A percentile compares a stretch with the other conserved stretches of the same genome.
phyloP scores from a whole-genome alignment of 2,329 filamentous ascomycete genomes.

The Aureobasidium sp. region DNA sequence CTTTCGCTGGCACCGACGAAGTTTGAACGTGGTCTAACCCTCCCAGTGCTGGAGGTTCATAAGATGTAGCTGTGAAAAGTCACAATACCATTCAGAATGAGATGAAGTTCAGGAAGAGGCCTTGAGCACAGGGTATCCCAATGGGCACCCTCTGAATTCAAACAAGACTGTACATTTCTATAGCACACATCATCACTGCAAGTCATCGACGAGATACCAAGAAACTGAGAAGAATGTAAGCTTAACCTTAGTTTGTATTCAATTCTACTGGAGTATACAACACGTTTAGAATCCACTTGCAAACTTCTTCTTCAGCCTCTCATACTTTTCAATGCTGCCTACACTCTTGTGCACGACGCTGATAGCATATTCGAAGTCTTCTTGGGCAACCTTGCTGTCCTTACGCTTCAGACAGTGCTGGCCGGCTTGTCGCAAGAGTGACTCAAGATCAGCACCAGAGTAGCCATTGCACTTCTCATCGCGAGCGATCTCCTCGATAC shows the following conservation, averaged over 20 bases:
- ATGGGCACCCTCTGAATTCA: too few relatives aligned
- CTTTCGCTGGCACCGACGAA: too few relatives aligned
- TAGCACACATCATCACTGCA: too few relatives aligned
- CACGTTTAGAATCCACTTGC: slow-evolving; percentile 6
- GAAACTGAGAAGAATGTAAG: too few relatives aligned
- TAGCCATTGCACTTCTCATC: slow-evolving; percentile 66
- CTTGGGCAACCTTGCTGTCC: slow-evolving; percentile 38
- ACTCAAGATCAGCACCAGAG: slow-evolving; percentile 61
- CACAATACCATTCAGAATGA: too few relatives aligned
- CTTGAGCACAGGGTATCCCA: too few relatives aligned
- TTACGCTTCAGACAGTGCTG: slow-evolving; percentile 48
- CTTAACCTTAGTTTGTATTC: background rate
- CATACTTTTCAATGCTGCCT: slow-evolving; percentile 52
- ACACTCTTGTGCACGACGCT: slow-evolving; percentile 45
- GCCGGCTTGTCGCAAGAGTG: slow-evolving; percentile 52
- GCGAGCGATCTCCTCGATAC: slow-evolving; percentile 51
- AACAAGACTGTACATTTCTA: too few relatives aligned
- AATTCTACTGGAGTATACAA: slow-evolving; percentile 1
- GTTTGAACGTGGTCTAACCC: too few relatives aligned
- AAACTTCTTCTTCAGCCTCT: slow-evolving; percentile 37
- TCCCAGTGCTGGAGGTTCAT: too few relatives aligned
- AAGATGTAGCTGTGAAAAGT: too few relatives aligned
- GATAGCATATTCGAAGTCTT: slow-evolving; percentile 41
- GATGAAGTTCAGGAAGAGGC: too few relatives aligned
- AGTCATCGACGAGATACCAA: too few relatives aligned